These are phyloP conservation scores for Piloderma croceum DNA, from an alignment of 768 basidiomycete species.

Conservation along the genomic window DNA sequence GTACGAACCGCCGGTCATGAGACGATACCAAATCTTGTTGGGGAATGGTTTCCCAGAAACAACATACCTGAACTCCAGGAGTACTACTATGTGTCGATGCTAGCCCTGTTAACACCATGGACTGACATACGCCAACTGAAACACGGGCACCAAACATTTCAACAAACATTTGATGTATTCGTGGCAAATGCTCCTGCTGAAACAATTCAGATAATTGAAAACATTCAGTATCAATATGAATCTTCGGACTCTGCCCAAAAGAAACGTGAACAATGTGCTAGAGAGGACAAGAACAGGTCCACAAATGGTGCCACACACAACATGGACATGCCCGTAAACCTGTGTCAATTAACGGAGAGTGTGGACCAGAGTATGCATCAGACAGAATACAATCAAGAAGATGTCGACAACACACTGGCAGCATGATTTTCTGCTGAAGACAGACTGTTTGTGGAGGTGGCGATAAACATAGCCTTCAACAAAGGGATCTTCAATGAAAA, in stretches of 20 bases:
- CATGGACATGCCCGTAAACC: no score
- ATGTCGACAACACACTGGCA: no score
- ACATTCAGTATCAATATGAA: slow-evolving; percentile 33
- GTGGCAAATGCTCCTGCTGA: not conserved
- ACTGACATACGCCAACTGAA: slow-evolving; percentile 22
- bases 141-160: slow-evolving; percentile 12
- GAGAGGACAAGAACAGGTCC: slow-evolving; percentile 2
- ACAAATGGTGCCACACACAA: no score
- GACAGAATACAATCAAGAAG: no score
- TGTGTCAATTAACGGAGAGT: no score
- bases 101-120: slow-evolving; percentile 35
- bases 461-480: no score
- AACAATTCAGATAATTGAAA: slow-evolving; percentile 12
- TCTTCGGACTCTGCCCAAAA: slow-evolving; percentile 16
- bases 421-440: no score
- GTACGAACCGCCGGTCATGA: slow-evolving; percentile 23
- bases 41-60: slow-evolving; percentile 26
- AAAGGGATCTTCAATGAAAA: no score
- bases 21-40: slow-evolving; percentile 30
- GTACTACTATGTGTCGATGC: slow-evolving; percentile 32
- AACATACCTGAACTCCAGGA: slow-evolving; percentile 17
- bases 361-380: no score
- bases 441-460: no score
- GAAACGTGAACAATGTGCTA: no score
- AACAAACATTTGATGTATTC: slow-evolving; percentile 17